Evolutionary conservation across 2,329 filamentous ascomycete genomes (phyloP), one percentile per base, ranked within the genome.

Genomic region (Fusarium concolor): DNA sequence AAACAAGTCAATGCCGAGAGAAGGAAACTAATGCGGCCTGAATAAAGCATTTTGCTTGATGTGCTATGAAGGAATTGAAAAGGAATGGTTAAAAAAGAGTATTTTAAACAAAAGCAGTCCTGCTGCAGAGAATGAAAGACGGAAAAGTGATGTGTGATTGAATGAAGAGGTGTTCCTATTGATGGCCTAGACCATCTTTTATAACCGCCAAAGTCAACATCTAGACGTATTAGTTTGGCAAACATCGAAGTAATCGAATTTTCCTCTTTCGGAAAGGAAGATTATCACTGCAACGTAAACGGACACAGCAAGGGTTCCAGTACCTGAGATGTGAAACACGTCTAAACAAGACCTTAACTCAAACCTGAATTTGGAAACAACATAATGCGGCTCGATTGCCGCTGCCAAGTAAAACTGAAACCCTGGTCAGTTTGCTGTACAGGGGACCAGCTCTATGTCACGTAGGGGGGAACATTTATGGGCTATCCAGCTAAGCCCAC

Each of bases 71-170:
- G 20, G 11, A 18, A 3, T 18, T 22, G 8, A 11, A 6, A 43
- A 50, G 6, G 17, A n/a, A 39, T 9, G 11, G n/a, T 29, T 3
- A 10, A 14, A 29, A 11, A 26, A 11, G 20, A 37, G 17, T 22
- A 22, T 43, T 24, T 4, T 11, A 4, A 9, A 28, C 6, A 37
- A 33, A 28, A 1, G 28, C 58, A 61, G 56, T 9, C 58, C 58
- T 12, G 58, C 58, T 61, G 45, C 58, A 39, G 12, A 57, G n/a
- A 61, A 45, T 11, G n/a, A 29, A 35, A 12, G 24, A 52, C 11
- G 26, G n/a, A 31, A 28, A 29, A 37, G 2, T 28, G 33, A 14
- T 39, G 26, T 28, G 15, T 50, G 31, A 50, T 10, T 26, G 35
- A n/a, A 18, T 55, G 22, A 51, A 18, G n/a, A 43, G 15, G 11